Percentiles rank a stretch among this genome's conserved stretches.
These are phyloP conservation scores for Aspergillus thermomutatus DNA, from an alignment of 2,329 filamentous ascomycete genomes.

Conservation along the genomic window DNA sequence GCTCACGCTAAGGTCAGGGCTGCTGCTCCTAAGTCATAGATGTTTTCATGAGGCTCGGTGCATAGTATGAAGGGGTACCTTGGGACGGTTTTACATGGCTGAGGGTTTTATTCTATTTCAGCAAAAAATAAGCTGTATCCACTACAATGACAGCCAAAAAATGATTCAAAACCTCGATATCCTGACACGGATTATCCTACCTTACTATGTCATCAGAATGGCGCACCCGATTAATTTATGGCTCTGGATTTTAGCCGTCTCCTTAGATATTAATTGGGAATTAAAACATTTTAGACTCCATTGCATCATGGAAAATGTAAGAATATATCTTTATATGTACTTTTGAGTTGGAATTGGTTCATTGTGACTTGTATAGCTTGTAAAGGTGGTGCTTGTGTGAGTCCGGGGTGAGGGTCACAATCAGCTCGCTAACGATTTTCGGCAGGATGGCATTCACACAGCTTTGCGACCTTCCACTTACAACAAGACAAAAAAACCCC, in stretches of 20 bases:
- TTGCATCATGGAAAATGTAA: background rate
- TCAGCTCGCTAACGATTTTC: conserved; percentile 45
- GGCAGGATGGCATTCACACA: conserved; percentile 40
- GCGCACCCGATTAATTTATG: background rate
- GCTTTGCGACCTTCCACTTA: conserved; percentile 35
- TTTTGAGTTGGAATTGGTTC: conserved; percentile 2
- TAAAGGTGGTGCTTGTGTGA: conserved; percentile 29
- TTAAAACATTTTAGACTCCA: background rate
- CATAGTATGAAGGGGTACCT: conserved; percentile 43
- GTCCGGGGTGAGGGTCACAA: conserved; percentile 29
- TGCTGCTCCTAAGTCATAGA: conserved; percentile 64
- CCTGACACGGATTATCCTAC: conserved; percentile 19
- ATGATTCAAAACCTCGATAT: conserved; percentile 44
- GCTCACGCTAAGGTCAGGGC: conserved; percentile 89
- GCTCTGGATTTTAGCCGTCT: background rate
- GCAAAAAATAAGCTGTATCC: conserved; percentile 39
- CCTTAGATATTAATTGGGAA: background rate
- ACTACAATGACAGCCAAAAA: conserved; percentile 42
- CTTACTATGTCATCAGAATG: background rate
- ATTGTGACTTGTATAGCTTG: conserved; percentile 3
- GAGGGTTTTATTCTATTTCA: conserved; percentile 32
- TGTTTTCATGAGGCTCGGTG: conserved; percentile 39
- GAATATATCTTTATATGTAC: background rate
- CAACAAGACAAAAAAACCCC: conserved; percentile 37
- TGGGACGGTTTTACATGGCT: conserved; percentile 38